phyloP scores from a whole-genome alignment of 305 asterid genomes.

The Rubia balearica region DNA sequence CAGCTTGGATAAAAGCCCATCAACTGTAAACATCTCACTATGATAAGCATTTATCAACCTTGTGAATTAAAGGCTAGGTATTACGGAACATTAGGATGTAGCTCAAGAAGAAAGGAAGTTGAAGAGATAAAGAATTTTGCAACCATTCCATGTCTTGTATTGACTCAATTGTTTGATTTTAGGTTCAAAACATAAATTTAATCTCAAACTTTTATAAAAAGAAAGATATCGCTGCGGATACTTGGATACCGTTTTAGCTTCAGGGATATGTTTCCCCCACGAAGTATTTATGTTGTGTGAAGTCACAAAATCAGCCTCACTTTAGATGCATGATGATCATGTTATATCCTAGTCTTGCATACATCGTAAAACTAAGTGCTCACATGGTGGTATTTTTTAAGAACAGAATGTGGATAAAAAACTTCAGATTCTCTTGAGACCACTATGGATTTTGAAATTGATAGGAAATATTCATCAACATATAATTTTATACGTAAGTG shows the following conservation, averaged over 20 bases:
- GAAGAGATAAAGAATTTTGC: not conserved
- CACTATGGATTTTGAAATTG: not conserved
- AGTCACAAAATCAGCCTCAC: not conserved
- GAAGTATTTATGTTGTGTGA: not conserved
- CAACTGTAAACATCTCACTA: not conserved
- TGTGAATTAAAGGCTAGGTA: not conserved
- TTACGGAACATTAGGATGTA: not conserved
- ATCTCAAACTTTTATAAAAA: not conserved
- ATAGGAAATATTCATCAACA: not conserved
- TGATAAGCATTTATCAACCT: not conserved
- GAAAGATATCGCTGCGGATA: not conserved
- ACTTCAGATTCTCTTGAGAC: not conserved
- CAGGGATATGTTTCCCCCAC: no score
- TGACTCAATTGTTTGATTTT: not conserved
- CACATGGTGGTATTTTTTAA: no score
- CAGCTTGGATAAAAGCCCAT: not conserved
- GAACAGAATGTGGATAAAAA: not conserved
- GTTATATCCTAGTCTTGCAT: constrained; percentile 3
- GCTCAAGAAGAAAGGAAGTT: not conserved
- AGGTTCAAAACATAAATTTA: not conserved
- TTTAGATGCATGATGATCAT: not conserved
- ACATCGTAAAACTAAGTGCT: not conserved
- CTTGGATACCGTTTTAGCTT: not conserved
- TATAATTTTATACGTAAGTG: not conserved
- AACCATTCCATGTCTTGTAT: no score